Evolutionary conservation across 805 yeast species (phyloP).

Genomic region (Starmerella riodocensis): DNA sequence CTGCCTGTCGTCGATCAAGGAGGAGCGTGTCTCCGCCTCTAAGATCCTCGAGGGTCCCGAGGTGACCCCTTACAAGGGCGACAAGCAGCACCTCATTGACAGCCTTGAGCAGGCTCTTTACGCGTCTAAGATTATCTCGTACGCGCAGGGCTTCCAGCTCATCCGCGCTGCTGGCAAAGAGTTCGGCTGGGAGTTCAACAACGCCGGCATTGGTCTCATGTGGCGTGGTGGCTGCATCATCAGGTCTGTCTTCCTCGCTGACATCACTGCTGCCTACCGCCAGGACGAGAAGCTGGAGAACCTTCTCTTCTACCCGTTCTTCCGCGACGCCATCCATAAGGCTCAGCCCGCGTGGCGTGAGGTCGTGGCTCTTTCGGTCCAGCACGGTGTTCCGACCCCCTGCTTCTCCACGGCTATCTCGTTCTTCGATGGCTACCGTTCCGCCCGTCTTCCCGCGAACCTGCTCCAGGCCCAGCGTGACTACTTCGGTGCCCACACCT

Average conservation of each 20-base stretch:
- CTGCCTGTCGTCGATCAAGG: conserved; percentile 84
- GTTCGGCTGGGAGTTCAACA: conserved; percentile 93
- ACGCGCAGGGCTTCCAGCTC: conserved; percentile 99
- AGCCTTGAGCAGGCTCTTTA: conserved; percentile 95
- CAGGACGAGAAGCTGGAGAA: conserved; percentile 86
- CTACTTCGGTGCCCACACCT: conserved; percentile 99
- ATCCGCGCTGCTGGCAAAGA: conserved; percentile 96
- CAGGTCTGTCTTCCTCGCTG: conserved; percentile 95
- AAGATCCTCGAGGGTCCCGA: conserved; percentile 65
- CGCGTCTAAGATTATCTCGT: conserved; percentile 96
- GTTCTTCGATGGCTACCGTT: conserved; percentile 98
- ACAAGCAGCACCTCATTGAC: conserved; percentile 74
- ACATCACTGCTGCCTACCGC: conserved; percentile 93
- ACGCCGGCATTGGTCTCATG: conserved; percentile 97
- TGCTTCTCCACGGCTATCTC: conserved; percentile 94
- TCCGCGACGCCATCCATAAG: conserved; percentile 76
- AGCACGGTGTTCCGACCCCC: conserved; percentile 91
- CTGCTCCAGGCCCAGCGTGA: conserved; percentile 98
- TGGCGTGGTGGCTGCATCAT: conserved; percentile 99
- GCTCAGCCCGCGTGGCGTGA: conserved; percentile 96
- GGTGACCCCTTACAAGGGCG: conserved; percentile 50
- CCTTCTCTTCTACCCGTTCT: conserved; percentile 90
- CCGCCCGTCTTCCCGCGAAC: conserved; percentile 91
- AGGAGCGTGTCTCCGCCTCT: conserved; percentile 82
- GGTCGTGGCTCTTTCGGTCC: conserved; percentile 62